Evolutionary conservation across 352 stramenopile genomes (phyloP), one percentile per base, ranked within the genome.

Genomic region (Phytophthora cajani): DNA sequence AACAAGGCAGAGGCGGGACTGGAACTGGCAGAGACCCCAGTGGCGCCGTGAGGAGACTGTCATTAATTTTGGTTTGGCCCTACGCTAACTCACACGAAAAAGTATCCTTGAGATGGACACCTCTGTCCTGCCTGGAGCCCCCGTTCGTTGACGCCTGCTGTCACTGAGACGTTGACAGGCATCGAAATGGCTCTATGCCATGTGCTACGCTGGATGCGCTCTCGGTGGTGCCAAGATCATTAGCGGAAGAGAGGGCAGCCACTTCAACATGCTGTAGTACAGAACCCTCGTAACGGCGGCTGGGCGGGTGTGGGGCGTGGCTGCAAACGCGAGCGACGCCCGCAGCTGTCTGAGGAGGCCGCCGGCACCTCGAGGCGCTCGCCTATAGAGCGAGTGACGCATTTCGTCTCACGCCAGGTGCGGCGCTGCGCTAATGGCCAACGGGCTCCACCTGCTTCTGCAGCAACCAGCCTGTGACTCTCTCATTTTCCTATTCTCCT

Each of bases 241-340:
- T 21, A 40, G 56, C 62, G 62, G 58, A 68, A 75, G 63, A 76
- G 69, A 72, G 53, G 36, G 40, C 21, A 19, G 47, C 17, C 69
- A 60, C 62, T 64, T 66, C 38, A 62, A 70, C 64, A 55, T 77
- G 44, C 19, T 74, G 19, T 33, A 25, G 8, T 49, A 51, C 9
- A 27, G 69, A 64, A 70, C 19, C 19, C 36, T 57, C 27, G 64
- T 75, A 72, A 69, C 53, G 49, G 10, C 52, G 52, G 52, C n/a
- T 66, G 59, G 59, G 44, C 10, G 16, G 60, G 47, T 40, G 32
- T 11, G 53, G n/a, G 36, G 27, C 30, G 17, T 59, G 30, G 36
- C 32, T 62, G 38, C 23, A n/a, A 30, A 17, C 30, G 19, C 23
- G 11, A 40, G 14, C 33, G 19, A n/a, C 47, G 32, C 11, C 19